phyloP scores from a whole-genome alignment of 257 asterid genomes.

The Agastache rugosa region DNA sequence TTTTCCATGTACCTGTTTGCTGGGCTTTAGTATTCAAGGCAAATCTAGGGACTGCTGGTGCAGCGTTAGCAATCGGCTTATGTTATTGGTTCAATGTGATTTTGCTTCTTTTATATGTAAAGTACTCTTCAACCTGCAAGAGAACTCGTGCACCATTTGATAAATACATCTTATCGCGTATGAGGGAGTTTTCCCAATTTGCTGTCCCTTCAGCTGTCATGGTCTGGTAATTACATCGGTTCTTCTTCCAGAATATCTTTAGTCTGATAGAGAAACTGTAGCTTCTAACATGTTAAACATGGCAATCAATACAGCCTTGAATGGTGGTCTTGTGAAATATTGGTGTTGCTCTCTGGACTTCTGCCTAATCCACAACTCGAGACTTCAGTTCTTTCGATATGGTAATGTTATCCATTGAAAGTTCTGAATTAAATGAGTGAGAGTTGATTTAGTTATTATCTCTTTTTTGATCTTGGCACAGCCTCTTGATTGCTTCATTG shows the following conservation, averaged over 20 bases:
- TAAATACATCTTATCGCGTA: background rate
- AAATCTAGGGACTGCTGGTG: slow-evolving; percentile 34
- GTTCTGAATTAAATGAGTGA: background rate
- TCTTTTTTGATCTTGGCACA: slow-evolving; percentile 35
- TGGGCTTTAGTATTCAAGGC: slow-evolving; percentile 41
- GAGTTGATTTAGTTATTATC: background rate
- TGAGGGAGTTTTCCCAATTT: slow-evolving; percentile 25
- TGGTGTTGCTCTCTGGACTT: slow-evolving; percentile 35
- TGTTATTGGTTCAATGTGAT: slow-evolving; percentile 36
- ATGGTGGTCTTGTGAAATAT: slow-evolving; percentile 38
- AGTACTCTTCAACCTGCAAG: slow-evolving; percentile 32
- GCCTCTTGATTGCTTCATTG: slow-evolving; percentile 56
- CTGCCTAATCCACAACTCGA: slow-evolving; percentile 38
- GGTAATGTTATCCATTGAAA: slow-evolving; percentile 4
- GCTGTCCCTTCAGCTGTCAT: slow-evolving; percentile 41
- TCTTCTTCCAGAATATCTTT: background rate
- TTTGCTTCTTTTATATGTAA: slow-evolving; percentile 32
- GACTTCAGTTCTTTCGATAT: slow-evolving; percentile 35
- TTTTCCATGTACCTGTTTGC: slow-evolving; percentile 31
- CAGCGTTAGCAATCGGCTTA: slow-evolving; percentile 35
- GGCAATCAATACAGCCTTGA: slow-evolving; percentile 24
- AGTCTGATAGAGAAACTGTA: background rate
- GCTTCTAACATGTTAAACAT: background rate
- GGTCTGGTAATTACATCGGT: slow-evolving; percentile 32
- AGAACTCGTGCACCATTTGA: slow-evolving; percentile 31